Evolutionary conservation across 495 filamentous ascomycete genomes (phyloP).

Genomic region (Penicillium silybi): DNA sequence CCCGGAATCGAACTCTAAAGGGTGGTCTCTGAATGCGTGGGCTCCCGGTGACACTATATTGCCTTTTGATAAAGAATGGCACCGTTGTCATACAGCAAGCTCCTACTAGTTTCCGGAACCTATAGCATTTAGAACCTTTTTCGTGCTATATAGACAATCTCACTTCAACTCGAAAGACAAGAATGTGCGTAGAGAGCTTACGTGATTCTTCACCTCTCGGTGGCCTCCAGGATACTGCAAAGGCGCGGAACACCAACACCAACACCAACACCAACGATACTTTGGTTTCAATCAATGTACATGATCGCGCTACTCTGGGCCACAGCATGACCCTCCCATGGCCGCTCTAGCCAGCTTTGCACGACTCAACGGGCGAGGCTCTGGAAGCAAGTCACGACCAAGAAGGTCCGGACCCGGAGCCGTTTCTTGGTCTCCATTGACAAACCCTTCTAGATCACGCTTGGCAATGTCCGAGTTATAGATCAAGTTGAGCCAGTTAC

Average conservation of each 20-base stretch:
- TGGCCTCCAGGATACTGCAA: neutral
- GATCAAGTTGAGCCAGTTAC: constrained; percentile 24
- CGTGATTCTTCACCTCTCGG: too few relatives aligned
- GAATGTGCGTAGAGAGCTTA: too few relatives aligned
- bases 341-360: constrained; percentile 21
- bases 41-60: neutral
- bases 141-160: neutral
- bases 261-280: too few relatives aligned
- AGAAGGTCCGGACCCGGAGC: constrained; percentile 1
- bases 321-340: constrained; percentile 22
- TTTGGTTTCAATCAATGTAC: neutral
- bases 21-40: neutral
- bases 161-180: neutral
- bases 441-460: constrained; percentile 5
- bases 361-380: constrained; percentile 13
- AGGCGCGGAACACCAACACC: too few relatives aligned
- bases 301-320: constrained; percentile 12
- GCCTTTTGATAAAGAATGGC: neutral
- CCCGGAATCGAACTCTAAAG: neutral
- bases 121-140: neutral
- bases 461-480: constrained; percentile 16
- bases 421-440: constrained; percentile 1
- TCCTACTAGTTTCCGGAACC: neutral
- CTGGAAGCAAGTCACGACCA: constrained; percentile 7
- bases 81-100: neutral